These are phyloP conservation scores for Telfairia occidentalis DNA, from an alignment of 331 rosid genomes.

Conservation along the genomic window DNA sequence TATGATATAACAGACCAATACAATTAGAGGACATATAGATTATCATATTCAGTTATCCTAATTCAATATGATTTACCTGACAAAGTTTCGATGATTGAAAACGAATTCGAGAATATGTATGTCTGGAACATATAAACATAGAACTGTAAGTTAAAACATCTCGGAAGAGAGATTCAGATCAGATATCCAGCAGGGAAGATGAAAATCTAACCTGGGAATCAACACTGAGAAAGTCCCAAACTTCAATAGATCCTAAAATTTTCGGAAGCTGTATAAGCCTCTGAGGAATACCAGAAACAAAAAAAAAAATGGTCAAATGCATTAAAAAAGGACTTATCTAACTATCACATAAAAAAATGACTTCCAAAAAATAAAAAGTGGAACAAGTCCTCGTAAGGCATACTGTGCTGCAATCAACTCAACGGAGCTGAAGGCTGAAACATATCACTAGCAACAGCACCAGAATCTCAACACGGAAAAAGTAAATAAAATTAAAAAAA, in stretches of 20 bases:
- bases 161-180: not conserved
- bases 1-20: constrained; percentile 7
- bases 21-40: not conserved
- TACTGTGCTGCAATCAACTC: not conserved
- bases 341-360: constrained; percentile 10
- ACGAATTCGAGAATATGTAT: constrained; percentile 71
- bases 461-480: not conserved
- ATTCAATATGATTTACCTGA: constrained; percentile 51
- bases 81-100: constrained; percentile 82
- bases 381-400: constrained; percentile 14
- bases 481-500: not conserved
- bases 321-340: constrained; percentile 1
- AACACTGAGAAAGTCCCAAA: constrained; percentile 98
- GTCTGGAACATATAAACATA: constrained; percentile 47
- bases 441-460: not conserved
- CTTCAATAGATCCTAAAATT: constrained; percentile 95
- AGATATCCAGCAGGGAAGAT: not conserved
- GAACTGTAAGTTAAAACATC: not conserved
- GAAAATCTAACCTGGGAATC: constrained; percentile 73
- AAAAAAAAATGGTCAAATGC: constrained; percentile 20
- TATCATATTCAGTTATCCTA: not conserved
- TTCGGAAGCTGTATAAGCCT: constrained; percentile 84
- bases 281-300: constrained; percentile 35
- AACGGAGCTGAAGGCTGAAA: not conserved
- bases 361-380: constrained; percentile 10